phyloP scores from a whole-genome alignment of 176 grass and related monocot genomes.

The Alopecurus myosuroides region DNA sequence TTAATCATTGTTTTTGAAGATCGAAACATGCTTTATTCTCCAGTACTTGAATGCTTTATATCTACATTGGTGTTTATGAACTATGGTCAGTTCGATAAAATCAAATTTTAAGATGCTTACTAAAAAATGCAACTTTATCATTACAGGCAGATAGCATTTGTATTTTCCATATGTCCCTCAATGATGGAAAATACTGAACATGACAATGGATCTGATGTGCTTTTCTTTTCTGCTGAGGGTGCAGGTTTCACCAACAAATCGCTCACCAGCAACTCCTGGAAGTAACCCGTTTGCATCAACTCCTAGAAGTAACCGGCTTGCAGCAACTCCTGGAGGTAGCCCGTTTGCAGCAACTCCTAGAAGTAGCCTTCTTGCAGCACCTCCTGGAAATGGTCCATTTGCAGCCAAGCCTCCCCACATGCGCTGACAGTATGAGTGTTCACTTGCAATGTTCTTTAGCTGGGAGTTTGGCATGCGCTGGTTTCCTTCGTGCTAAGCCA shows the following conservation, averaged over 20 bases:
- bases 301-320: neutral
- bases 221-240: neutral
- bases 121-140: neutral
- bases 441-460: neutral
- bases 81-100: neutral
- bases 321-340: constrained; percentile 23
- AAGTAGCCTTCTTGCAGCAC: constrained; percentile 21
- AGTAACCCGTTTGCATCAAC: constrained; percentile 27
- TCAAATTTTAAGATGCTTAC: neutral
- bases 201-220: neutral
- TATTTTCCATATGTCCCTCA: neutral
- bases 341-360: constrained; percentile 15
- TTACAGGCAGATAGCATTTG: neutral
- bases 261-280: constrained; percentile 26
- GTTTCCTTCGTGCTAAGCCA: neutral
- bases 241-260: constrained; percentile 27
- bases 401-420: constrained; percentile 9
- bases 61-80: neutral
- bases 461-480: neutral
- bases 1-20: neutral
- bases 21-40: neutral
- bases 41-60: neutral
- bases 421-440: constrained; percentile 11
- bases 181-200: constrained; percentile 8
- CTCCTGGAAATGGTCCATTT: constrained; percentile 21